These are phyloP conservation scores for Taiozyma sp. DNA, from an alignment of 1,139 yeast species.

Conservation along the genomic window DNA sequence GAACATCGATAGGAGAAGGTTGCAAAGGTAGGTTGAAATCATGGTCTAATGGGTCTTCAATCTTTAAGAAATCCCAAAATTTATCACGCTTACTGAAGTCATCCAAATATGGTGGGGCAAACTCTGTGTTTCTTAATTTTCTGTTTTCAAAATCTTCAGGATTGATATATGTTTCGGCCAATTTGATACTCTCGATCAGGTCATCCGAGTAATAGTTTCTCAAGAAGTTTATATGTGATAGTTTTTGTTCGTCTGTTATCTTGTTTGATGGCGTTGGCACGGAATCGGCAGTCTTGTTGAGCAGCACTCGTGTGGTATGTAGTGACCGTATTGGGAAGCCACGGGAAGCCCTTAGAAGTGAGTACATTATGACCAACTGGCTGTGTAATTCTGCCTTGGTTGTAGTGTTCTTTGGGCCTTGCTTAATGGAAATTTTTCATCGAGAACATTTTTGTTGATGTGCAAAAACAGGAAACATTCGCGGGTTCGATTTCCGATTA, in stretches of 20 bases:
- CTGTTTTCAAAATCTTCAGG: constrained; percentile 49
- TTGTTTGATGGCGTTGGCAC: neutral
- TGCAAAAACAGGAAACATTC: neutral
- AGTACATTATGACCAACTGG: constrained; percentile 1
- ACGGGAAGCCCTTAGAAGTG: constrained; percentile 3
- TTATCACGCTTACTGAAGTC: constrained; percentile 53
- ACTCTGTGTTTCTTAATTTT: constrained; percentile 32
- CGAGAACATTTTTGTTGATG: neutral
- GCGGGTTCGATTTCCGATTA: neutral
- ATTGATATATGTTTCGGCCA: constrained; percentile 69
- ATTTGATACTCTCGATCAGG: constrained; percentile 70
- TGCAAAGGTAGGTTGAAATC: constrained; percentile 39
- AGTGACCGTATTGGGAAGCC: constrained; percentile 4
- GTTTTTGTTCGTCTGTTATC: constrained; percentile 9
- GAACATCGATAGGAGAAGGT: constrained; percentile 31
- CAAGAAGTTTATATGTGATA: constrained; percentile 52
- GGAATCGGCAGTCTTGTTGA: constrained; percentile 1
- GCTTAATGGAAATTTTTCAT: neutral
- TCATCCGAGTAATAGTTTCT: constrained; percentile 71
- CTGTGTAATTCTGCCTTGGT: neutral
- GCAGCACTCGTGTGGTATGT: constrained; percentile 3
- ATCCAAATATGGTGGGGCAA: constrained; percentile 58
- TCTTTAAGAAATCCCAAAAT: constrained; percentile 48
- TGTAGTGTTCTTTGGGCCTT: neutral
- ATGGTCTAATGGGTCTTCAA: constrained; percentile 34